These are phyloP conservation scores for Fusarium abutilonis DNA, from an alignment of 2,329 filamentous ascomycete species.

Conservation along the genomic window DNA sequence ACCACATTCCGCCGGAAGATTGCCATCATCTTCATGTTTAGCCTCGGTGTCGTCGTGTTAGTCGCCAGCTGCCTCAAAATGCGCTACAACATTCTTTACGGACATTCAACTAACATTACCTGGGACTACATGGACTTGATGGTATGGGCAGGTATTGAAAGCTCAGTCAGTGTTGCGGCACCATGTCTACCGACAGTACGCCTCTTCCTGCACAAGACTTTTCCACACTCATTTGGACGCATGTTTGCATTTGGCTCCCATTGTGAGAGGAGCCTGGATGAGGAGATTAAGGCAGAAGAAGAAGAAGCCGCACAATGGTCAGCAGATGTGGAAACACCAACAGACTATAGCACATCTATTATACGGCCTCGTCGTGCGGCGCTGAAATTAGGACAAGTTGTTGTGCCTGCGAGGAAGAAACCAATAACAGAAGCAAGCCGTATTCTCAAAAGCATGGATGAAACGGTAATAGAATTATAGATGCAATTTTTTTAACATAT, in stretches of 20 bases:
- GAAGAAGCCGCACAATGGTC: slow-evolving; percentile 12
- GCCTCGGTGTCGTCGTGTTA: slow-evolving; percentile 7
- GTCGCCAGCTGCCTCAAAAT: slow-evolving; percentile 23
- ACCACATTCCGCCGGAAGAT: slow-evolving; percentile 17
- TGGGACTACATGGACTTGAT: slow-evolving; percentile 25
- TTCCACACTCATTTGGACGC: slow-evolving; percentile 6
- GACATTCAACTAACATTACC: slow-evolving; percentile 9
- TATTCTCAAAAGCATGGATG: slow-evolving; percentile 21
- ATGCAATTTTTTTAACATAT: no score
- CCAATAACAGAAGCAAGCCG: slow-evolving; percentile 14
- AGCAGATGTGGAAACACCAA: slow-evolving; percentile 3
- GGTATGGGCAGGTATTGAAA: slow-evolving; percentile 22
- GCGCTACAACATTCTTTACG: slow-evolving; percentile 23
- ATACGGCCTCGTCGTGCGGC: slow-evolving; percentile 7
- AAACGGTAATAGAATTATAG: not conserved
- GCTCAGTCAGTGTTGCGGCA: slow-evolving; percentile 13
- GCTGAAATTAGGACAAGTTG: not conserved
- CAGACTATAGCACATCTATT: not conserved
- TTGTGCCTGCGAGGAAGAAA: not conserved
- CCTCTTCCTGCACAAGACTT: slow-evolving; percentile 7
- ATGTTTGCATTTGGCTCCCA: slow-evolving; percentile 19
- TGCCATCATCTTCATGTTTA: slow-evolving; percentile 21
- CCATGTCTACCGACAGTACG: slow-evolving; percentile 12
- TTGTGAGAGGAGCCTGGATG: not conserved
- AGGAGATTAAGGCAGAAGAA: slow-evolving; percentile 21